Evolutionary conservation across 139 green algal species (phyloP), one percentile per base, ranked within the genome.

Genomic region (Asterochloris sp.): DNA sequence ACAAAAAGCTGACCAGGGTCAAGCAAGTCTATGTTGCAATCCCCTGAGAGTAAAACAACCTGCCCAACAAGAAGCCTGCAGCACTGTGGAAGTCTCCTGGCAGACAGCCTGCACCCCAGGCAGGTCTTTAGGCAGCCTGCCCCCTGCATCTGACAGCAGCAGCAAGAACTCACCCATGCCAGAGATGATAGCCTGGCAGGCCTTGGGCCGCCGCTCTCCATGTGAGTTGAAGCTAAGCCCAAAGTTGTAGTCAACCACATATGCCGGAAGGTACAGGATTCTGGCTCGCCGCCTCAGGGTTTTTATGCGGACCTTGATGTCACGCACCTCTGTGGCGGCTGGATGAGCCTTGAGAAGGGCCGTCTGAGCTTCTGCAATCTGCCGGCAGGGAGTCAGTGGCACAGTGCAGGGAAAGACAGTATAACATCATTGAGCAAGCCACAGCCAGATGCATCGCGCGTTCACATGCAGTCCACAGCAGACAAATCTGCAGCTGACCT

Each of bases 221-320:
- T 89, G 84, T n/a, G 27, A 75, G 62, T 89, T 90, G 78, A 89
- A 85, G 19, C 71, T 66, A 75, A 88, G 80, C 10, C 88, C 88
- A 71, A 86, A 85, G n/a, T 68, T 54, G 75, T 91, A 91, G 69
- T 82, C 38, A 0, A 89, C 76, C 16, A 83, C 75, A 67, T 86
- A 89, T 2, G 82, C 86, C 17, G 88, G 88, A 4, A 91, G 77
- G 73, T 86, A 91, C 12, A 89, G 73, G 8, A 91, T 64, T 11
- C 80, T 69, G 9, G 88, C 88, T 12, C 67, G 60, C 54, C 85
- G 78, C 15, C 80, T 27, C 60, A 87, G 24, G 13, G 83, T 80
- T 2, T 79, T 71, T 14, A 91, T 26, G 21, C 29, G 21, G 12
- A 89, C 74, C 61, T 80, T 81, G 27, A 91, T 73, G 69, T 91